Evolutionary conservation across 2,329 filamentous ascomycete species (phyloP).

Genomic region (Diaporthe sp.): DNA sequence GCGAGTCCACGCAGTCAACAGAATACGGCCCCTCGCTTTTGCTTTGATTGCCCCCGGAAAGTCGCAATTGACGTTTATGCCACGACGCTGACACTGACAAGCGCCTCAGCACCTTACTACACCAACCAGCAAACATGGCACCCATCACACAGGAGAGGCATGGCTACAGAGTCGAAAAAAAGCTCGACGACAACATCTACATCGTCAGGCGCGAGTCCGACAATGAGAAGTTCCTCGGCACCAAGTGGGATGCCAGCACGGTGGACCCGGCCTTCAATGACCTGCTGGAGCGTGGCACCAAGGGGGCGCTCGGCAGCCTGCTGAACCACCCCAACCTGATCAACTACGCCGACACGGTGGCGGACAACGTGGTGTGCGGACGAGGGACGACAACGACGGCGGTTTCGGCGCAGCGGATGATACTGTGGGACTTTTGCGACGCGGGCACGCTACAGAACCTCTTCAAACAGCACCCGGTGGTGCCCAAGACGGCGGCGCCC

Average conservation of each 20-base stretch:
- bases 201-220: slow-evolving; percentile 51
- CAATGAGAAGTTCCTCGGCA: slow-evolving; percentile 53
- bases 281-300: slow-evolving; percentile 50
- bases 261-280: slow-evolving; percentile 41
- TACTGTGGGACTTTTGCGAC: slow-evolving; percentile 68
- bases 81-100: neutral
- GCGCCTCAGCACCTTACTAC: neutral
- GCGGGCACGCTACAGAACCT: slow-evolving; percentile 63
- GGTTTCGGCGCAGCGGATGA: slow-evolving; percentile 46
- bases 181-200: slow-evolving; percentile 49
- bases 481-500: slow-evolving; percentile 35
- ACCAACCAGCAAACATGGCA: slow-evolving; percentile 10
- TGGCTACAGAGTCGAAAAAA: slow-evolving; percentile 50
- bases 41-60: neutral
- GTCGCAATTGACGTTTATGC: neutral
- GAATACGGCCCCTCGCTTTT: neutral
- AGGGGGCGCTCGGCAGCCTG: slow-evolving; percentile 51
- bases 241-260: slow-evolving; percentile 43
- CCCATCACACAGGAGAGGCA: slow-evolving; percentile 45
- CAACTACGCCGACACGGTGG: slow-evolving; percentile 54
- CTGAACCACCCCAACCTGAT: slow-evolving; percentile 66
- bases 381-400: slow-evolving; percentile 30
- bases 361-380: slow-evolving; percentile 42
- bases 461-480: slow-evolving; percentile 45
- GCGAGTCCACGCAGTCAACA: slow-evolving; percentile 1